Evolutionary conservation across 805 yeast genomes (phyloP).

Genomic region (Wickerhamiella galacta): DNA sequence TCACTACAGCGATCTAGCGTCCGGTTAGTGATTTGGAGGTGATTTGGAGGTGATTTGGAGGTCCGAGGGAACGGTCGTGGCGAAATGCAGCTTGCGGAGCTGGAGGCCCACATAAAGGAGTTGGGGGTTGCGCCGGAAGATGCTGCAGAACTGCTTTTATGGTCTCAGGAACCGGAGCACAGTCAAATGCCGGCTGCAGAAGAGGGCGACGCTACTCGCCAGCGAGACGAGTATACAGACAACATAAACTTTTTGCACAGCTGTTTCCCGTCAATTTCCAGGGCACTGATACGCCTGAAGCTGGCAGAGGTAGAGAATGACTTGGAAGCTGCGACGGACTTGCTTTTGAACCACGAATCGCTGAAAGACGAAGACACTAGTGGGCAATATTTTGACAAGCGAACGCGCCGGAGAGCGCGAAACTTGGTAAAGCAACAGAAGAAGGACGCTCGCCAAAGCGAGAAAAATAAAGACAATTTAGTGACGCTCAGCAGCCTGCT

Average conservation of each 20-base stretch:
- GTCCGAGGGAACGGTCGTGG: too few relatives aligned
- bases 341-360: slow-evolving; percentile 6
- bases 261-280: slow-evolving; percentile 6
- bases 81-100: too few relatives aligned
- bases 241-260: slow-evolving; percentile 3
- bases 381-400: slow-evolving; percentile 4
- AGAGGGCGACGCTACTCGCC: too few relatives aligned
- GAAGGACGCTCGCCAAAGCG: neutral
- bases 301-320: slow-evolving; percentile 2
- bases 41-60: too few relatives aligned
- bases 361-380: slow-evolving; percentile 2
- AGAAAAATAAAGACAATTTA: neutral
- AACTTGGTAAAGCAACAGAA: neutral
- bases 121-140: neutral
- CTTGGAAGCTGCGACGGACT: slow-evolving; percentile 7
- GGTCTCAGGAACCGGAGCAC: too few relatives aligned
- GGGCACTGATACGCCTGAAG: neutral
- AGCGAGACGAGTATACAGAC: neutral
- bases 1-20: neutral
- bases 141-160: neutral
- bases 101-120: neutral
- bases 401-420: slow-evolving; percentile 1
- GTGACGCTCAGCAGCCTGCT: neutral
- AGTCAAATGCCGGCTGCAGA: too few relatives aligned
- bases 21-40: neutral